Base-by-base conservation (phyloP, 148 eudicot genomes). In the Simmondsia chinensis region DNA sequence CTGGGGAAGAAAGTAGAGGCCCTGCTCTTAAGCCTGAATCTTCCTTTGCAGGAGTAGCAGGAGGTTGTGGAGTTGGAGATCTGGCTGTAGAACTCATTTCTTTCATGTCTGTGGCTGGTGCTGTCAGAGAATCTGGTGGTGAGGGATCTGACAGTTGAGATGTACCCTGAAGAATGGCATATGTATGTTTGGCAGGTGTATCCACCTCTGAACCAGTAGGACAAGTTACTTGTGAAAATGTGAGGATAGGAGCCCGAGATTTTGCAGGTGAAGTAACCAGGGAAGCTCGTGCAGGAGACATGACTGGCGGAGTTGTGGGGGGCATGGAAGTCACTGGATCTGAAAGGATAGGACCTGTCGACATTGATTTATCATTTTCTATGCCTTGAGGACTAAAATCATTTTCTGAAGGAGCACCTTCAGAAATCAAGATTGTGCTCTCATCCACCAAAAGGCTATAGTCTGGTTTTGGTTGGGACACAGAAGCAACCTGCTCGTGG, bases 141-240 rank as follows among this genome's bases (percentile, higher is more conserved):
- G 46, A 26, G 20, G 48, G n/a, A 8, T 20, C 22, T 45, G 69
- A 54, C 39, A 70, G 32, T 11, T 47, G 22, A 12, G n/a, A n/a
- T n/a, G 27, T 19, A 26, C 17, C 56, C 40, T 41, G 31, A 26
- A 21, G 20, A 9, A 37, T 11, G 2, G 23, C n/a, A n/a, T 4
- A 33, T 16, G 22, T 13, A 27, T 17, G 23, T 45, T 45, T 28
- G 11, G 2, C 10, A 45, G 35, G 10, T 9, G 19, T n/a, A 1
- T 19, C 27, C 16, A 9, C 37, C 39, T 48, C 31, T 8, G 23
- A 13, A 21, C 33, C 32, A 1, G 28, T 19, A 13, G 15, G 21
- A 38, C 30, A 12, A 19, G 49, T 12, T 45, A 15, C 22, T 27
- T 34, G 29, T 20, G 53, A 22, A n/a, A 23, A 27, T 21, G 15